Evolutionary conservation across 805 yeast species (phyloP), one percentile per base, ranked within the genome.

Genomic region (Kuraishia ogatae): DNA sequence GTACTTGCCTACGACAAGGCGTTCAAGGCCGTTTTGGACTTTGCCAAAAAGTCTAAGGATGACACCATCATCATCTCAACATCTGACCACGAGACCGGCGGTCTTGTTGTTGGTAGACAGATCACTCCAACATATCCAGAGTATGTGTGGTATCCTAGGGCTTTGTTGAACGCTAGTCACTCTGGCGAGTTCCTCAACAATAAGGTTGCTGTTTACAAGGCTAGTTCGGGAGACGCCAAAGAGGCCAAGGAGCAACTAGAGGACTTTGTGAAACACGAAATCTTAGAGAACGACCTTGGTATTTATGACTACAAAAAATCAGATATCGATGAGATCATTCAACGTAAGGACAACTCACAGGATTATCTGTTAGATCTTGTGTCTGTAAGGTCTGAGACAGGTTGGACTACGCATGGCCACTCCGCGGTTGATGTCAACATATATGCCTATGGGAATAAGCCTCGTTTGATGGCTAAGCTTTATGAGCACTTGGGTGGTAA

Each of bases 381-480:
- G 11, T 87, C 96, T 0, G 64, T 71, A n/a, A 81, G 96, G 59
- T 90, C 97, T 0, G 87, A 87, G 68, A 82, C 90, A 19, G 97
- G 97, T n/a, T 92, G 97, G 97, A 78, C 96, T 10, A 92, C 97
- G 0, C 96, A 90, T 64, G 98, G 97, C 29, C 98, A 92, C 69
- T 85, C 96, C 21, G 97, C 97, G 0, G 97, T 92, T 17, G 98
- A 92, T 69, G 97, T 92, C 43, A 92, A 93, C 64, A 87, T 93
- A 52, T 92, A 92, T 66, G 97, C 87, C 0, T 79, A 85, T 66
- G 79, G 91, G 35, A 85, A 85, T 62, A 81, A 78, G 24, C 72
- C 75, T 52, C 62, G 70, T 7, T 75, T 83, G 29, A 70, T 70
- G 64, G 50, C 59, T 1, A 62, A 74, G 60, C 61, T 80, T 8